Evolutionary conservation across 2,329 filamentous ascomycete genomes (phyloP).

Genomic region (Fusarium sp.): DNA sequence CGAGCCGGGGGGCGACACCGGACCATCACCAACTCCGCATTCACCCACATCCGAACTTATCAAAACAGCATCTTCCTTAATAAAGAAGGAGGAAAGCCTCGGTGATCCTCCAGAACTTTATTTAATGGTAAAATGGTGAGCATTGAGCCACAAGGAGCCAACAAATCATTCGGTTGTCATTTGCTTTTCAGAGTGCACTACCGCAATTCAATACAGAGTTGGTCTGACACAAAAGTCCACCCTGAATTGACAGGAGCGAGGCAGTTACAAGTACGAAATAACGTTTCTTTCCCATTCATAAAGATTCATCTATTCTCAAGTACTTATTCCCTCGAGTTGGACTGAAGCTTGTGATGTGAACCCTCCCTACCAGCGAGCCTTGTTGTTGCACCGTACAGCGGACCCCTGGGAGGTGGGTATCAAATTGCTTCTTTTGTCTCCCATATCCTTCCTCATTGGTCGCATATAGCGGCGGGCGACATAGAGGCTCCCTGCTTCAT

Average conservation of each 20-base stretch:
- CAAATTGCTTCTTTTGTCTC: constrained; percentile 50
- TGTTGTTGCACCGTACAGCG: constrained; percentile 11
- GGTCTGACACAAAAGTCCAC: constrained; percentile 15
- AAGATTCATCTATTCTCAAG: constrained; percentile 2
- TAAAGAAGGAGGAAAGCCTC: neutral
- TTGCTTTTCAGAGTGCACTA: neutral
- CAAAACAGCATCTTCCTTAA: neutral
- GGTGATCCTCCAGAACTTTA: neutral
- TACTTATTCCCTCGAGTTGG: neutral
- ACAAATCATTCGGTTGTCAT: neutral
- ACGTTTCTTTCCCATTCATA: neutral
- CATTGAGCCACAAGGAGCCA: neutral
- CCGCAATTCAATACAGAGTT: neutral
- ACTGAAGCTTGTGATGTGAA: neutral
- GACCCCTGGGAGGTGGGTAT: constrained; percentile 34
- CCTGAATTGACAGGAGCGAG: neutral
- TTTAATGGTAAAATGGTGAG: neutral
- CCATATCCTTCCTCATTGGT: constrained; percentile 41
- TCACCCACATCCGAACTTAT: neutral
- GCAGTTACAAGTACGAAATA: neutral
- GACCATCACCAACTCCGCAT: constrained; percentile 5
- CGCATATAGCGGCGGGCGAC: constrained; percentile 24
- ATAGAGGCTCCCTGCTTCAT: constrained; percentile 31
- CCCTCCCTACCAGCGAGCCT: constrained; percentile 9
- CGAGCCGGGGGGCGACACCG: constrained; percentile 2